Conservation (phyloP, 805 yeast genomes). For the Kluyveromyces aestuarii region DNA sequence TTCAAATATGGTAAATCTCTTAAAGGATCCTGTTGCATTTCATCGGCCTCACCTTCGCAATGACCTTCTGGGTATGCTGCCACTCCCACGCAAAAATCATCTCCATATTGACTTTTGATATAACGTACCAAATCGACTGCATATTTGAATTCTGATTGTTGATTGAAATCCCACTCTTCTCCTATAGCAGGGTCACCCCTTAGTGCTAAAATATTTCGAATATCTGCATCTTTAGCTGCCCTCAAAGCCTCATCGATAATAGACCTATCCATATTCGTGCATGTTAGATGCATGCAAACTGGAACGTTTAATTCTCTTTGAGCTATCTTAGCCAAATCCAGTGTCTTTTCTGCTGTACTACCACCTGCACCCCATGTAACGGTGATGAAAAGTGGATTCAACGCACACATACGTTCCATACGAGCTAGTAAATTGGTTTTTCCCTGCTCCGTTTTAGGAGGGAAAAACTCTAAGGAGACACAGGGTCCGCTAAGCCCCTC, state of each 20-base stretch:
- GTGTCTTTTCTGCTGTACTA: conserved; percentile 75
- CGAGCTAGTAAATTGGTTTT: conserved; percentile 77
- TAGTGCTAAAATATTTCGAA: conserved; percentile 80
- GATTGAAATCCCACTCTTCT: conserved; percentile 21
- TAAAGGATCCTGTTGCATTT: conserved; percentile 49
- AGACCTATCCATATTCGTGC: conserved; percentile 79
- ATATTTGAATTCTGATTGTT: conserved; percentile 51
- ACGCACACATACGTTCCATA: conserved; percentile 75
- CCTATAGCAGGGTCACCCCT: conserved; percentile 95
- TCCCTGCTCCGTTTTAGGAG: conserved; percentile 92
- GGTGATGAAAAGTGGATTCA: conserved; percentile 84
- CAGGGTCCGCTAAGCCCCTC: conserved; percentile 43
- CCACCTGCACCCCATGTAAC: conserved; percentile 99
- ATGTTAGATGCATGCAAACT: conserved; percentile 89
- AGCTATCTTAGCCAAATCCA: conserved; percentile 73
- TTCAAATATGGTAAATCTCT: conserved; percentile 71
- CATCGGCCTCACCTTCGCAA: conserved; percentile 68
- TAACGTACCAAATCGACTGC: conserved; percentile 85
- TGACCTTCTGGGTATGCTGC: conserved; percentile 99
- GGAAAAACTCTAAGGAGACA: conserved; percentile 90
- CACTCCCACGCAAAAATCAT: conserved; percentile 87
- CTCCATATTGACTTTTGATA: conserved; percentile 61
- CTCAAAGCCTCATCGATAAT: conserved; percentile 73
- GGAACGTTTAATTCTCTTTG: conserved; percentile 72
- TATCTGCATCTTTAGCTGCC: conserved; percentile 66